Percentiles rank a stretch among this genome's conserved stretches.
Evolutionary conservation across 2,329 filamentous ascomycete species (phyloP).

Genomic region (Penicillium corylophilum): DNA sequence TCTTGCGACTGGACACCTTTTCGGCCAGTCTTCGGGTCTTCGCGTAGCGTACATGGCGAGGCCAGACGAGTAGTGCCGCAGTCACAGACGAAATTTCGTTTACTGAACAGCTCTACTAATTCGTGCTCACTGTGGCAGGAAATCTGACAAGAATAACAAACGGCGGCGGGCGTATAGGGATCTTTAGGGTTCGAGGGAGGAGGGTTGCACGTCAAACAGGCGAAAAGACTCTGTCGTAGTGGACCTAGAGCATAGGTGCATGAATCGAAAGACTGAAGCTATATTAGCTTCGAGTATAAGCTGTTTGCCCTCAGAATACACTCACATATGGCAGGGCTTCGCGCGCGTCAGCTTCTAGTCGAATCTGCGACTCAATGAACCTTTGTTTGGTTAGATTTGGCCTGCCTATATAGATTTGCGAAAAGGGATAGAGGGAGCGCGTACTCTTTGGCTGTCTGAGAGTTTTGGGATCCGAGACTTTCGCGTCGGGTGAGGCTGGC

Average conservation of each 20-base stretch:
- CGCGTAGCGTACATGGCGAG: slow-evolving; percentile 71
- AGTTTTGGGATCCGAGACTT: slow-evolving; percentile 55
- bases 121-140: slow-evolving; percentile 94
- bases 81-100: slow-evolving; percentile 94
- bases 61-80: slow-evolving; percentile 84
- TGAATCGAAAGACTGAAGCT: slow-evolving; percentile 76
- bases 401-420: too few relatives aligned
- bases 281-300: slow-evolving; percentile 13
- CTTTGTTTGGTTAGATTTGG: slow-evolving; percentile 43
- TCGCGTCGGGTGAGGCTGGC: slow-evolving; percentile 30
- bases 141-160: slow-evolving; percentile 96
- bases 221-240: slow-evolving; percentile 83
- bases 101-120: slow-evolving; percentile 92
- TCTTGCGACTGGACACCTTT: slow-evolving; percentile 79
- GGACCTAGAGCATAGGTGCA: slow-evolving; percentile 90
- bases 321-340: slow-evolving; percentile 89
- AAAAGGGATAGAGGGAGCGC: slow-evolving; percentile 1
- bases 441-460: slow-evolving; percentile 72
- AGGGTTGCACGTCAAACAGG: slow-evolving; percentile 91
- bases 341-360: slow-evolving; percentile 89
- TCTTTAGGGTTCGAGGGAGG: slow-evolving; percentile 63
- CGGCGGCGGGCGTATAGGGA: slow-evolving; percentile 70
- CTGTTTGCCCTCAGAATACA: neutral
- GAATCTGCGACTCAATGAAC: slow-evolving; percentile 85
- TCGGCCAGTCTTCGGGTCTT: slow-evolving; percentile 68